These are phyloP conservation scores for Globisporangium sylvaticum DNA, from an alignment of 352 stramenopile species.

Conservation along the genomic window DNA sequence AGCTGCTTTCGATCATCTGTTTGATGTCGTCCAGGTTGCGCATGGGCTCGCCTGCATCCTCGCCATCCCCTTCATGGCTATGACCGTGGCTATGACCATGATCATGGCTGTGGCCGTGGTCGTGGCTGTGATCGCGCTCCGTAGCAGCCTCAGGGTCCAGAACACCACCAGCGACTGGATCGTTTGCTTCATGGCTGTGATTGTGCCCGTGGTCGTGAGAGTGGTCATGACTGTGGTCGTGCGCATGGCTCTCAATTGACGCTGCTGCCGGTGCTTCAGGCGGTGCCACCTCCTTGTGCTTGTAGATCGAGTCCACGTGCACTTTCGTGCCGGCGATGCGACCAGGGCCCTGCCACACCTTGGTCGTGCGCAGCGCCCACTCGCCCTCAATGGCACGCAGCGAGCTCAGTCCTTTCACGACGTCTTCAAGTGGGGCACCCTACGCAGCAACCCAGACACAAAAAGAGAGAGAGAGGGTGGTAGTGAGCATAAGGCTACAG, in stretches of 20 bases:
- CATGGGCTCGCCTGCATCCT: conserved; percentile 57
- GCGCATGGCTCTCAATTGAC: background rate
- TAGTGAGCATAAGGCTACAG: background rate
- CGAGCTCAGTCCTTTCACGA: conserved; percentile 56
- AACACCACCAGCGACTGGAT: background rate
- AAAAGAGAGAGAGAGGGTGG: background rate
- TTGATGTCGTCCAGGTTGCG: conserved; percentile 91
- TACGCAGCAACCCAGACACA: conserved; percentile 12
- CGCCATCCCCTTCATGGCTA: conserved; percentile 23
- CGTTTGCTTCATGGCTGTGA: background rate
- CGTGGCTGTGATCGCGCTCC: conserved; percentile 8
- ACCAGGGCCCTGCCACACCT: conserved; percentile 83
- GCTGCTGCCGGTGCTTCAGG: conserved; percentile 8
- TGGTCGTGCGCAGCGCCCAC: conserved; percentile 71
- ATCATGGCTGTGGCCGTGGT: conserved; percentile 21
- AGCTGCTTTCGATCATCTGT: conserved; percentile 72
- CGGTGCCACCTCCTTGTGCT: conserved; percentile 53
- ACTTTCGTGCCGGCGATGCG: conserved; percentile 89
- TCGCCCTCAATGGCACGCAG: conserved; percentile 74
- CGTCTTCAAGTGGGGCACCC: conserved; percentile 53
- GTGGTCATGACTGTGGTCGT: background rate
- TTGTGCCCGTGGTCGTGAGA: background rate
- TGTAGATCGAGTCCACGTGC: conserved; percentile 84
- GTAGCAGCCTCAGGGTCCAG: background rate
- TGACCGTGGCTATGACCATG: conserved; percentile 23